Percentiles rank a stretch among this genome's conserved stretches.
phyloP scores from a whole-genome alignment of 2,329 filamentous ascomycete species.

The Microsporum canis region DNA sequence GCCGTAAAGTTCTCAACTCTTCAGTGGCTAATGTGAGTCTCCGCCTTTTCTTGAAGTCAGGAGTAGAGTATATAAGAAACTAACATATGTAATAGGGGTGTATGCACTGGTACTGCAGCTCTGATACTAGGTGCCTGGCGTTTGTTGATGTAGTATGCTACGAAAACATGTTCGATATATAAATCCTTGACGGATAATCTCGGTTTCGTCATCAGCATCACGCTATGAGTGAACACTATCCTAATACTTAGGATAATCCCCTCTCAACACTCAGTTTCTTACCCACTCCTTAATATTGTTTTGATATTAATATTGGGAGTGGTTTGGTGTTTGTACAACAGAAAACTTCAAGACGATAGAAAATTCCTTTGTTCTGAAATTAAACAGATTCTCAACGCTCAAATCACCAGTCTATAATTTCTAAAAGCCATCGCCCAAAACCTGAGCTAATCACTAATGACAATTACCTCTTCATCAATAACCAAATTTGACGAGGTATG shows the following conservation, averaged over 20 bases:
- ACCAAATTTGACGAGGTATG: background rate
- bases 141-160: slow-evolving; percentile 45
- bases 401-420: background rate
- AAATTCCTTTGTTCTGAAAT: slow-evolving; percentile 5
- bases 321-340: background rate
- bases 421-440: background rate
- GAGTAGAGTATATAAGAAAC: slow-evolving; percentile 17
- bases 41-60: slow-evolving; percentile 16
- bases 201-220: background rate
- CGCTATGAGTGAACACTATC: background rate
- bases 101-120: slow-evolving; percentile 55
- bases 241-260: background rate
- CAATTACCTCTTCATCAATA: background rate
- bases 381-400: background rate
- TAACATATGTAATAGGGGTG: slow-evolving; percentile 37
- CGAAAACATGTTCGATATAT: too few species aligned
- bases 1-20: slow-evolving; percentile 96
- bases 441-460: background rate
- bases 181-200: background rate
- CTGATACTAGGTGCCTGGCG: slow-evolving; percentile 58
- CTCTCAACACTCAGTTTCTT: background rate
- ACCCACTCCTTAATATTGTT: background rate
- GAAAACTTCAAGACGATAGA: slow-evolving; percentile 3
- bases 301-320: background rate
- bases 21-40: slow-evolving; percentile 92